Base-by-base conservation (phyloP, 441 rosid species). In the Adansonia gregorii region DNA sequence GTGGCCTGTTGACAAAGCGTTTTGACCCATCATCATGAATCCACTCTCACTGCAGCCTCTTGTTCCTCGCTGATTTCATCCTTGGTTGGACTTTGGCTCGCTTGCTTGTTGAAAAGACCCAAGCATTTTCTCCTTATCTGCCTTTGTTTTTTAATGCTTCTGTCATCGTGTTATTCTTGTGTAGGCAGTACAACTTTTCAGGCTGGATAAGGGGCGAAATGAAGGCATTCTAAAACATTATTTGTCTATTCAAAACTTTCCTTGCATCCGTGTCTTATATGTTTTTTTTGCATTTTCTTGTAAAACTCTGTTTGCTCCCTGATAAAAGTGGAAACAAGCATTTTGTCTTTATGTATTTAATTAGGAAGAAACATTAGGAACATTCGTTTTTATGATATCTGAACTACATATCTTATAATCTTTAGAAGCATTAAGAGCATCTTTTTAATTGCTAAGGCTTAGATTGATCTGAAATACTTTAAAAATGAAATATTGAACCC, bases 21-120 rank as follows among this genome's bases (percentile, higher is more conserved):
- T 70, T 3, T 43, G 24, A 19, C 19, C 41, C 11, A 14, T 27
- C 20, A 51, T 48, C 10, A 27, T 14, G 51, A 15, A 11, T 70
- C 39, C 8, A 51, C 24, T 51, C 73, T 68, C 43, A 22, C 4
- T 22, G 41, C 31, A 22, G 12, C 20, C 6, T 48, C 43, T 48
- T 48, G 73, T 68, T 68, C 4, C 35, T 67, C n/a, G 9, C 43
- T 52, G n/a, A 31, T 72, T 72, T 72, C 27, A 10, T 72, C 5
- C 8, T 52, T 35, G 63, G n/a, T 0, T 71, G 63, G 48, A 52
- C 4, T 2, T 31, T 31, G 10, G 52, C 24, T 71, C 2, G 15
- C 61, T 46, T 71, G 46, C 60, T 14, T 70, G 41, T 51, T 49
- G 46, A 70, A 70, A 70, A 70, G 8, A 55, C 10, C 41, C 3